Conservation (phyloP, 768 basidiomycete species). For the Gloeostereum incarnatum region DNA sequence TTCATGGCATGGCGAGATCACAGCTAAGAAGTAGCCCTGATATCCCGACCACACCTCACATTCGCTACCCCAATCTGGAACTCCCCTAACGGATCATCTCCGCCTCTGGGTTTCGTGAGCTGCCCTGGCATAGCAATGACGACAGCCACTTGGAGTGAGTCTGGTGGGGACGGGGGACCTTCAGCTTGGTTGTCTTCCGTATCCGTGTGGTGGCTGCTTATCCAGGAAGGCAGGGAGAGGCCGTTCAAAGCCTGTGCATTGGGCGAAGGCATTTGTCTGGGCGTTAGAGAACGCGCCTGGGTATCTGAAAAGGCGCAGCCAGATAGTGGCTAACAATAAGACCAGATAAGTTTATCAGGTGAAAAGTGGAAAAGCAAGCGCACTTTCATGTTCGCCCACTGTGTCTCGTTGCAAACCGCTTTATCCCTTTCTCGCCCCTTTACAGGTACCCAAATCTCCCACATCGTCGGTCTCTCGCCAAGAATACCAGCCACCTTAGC, state of each 20-base stretch:
- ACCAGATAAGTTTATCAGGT: background rate
- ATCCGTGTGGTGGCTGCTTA: background rate
- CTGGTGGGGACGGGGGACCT: slow-evolving; percentile 8
- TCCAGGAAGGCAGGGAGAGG: slow-evolving; percentile 6
- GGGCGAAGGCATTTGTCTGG: background rate
- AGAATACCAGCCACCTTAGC: slow-evolving; percentile 13
- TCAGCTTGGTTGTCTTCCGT: slow-evolving; percentile 1
- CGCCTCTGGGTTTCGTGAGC: too few relatives aligned
- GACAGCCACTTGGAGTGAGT: slow-evolving; percentile 28
- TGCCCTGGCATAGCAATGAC: slow-evolving; percentile 38
- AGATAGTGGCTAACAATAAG: background rate
- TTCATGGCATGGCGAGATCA: too few relatives aligned
- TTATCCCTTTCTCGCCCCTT: background rate
- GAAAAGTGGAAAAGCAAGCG: background rate
- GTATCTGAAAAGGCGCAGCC: background rate
- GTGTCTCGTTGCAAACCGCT: background rate
- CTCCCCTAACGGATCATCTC: slow-evolving; percentile 15
- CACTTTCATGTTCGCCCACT: background rate
- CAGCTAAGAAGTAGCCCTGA: too few relatives aligned
- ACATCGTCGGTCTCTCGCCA: slow-evolving; percentile 9
- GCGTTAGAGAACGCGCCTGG: background rate
- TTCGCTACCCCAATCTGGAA: slow-evolving; percentile 35
- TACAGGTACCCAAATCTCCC: background rate
- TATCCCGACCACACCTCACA: too few relatives aligned
- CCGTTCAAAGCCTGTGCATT: slow-evolving; percentile 7